Percentiles rank a stretch among this genome's conserved stretches.
Conservation (phyloP, 768 basidiomycete species). For the Pleurotus djamor region DNA sequence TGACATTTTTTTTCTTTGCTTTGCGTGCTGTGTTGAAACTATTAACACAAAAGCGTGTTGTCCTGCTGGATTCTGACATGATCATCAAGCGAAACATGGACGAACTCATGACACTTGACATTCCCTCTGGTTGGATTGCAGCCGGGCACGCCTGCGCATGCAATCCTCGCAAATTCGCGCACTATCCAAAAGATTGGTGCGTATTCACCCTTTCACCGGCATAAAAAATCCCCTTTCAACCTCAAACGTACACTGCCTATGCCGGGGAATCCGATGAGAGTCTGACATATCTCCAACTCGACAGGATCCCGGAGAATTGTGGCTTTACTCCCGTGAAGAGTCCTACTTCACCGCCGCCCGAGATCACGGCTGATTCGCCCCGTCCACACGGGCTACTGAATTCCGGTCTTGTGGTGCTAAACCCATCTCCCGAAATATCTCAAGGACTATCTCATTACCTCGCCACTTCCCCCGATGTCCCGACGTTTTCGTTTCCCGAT, state of each 20-base stretch:
- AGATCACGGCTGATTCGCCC: conserved; percentile 40
- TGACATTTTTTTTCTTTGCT: not conserved
- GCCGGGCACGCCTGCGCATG: conserved; percentile 92
- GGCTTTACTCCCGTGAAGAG: conserved; percentile 62
- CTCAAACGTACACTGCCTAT: no score
- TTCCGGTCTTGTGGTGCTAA: conserved; percentile 84
- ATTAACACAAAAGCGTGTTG: conserved; percentile 51
- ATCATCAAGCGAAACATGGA: conserved; percentile 83
- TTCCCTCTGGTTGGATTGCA: conserved; percentile 75
- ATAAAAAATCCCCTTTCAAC: no score
- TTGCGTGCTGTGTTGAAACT: conserved; percentile 3
- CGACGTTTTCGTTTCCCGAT: conserved; percentile 71
- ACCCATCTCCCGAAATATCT: conserved; percentile 62
- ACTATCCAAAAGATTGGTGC: conserved; percentile 91
- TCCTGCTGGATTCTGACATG: conserved; percentile 90
- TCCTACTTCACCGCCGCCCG: conserved; percentile 37
- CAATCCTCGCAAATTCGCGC: conserved; percentile 80
- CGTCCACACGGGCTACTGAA: conserved; percentile 85
- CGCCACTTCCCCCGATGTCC: conserved; percentile 34
- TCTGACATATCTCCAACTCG: conserved; percentile 6
- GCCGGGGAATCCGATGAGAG: conserved; percentile 10
- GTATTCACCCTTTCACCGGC: conserved; percentile 11
- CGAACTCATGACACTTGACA: conserved; percentile 54
- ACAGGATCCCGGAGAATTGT: conserved; percentile 90
- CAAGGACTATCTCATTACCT: conserved; percentile 56